These are phyloP conservation scores for Xylaria sp. DNA, from an alignment of 2,329 filamentous ascomycete species.

Conservation along the genomic window DNA sequence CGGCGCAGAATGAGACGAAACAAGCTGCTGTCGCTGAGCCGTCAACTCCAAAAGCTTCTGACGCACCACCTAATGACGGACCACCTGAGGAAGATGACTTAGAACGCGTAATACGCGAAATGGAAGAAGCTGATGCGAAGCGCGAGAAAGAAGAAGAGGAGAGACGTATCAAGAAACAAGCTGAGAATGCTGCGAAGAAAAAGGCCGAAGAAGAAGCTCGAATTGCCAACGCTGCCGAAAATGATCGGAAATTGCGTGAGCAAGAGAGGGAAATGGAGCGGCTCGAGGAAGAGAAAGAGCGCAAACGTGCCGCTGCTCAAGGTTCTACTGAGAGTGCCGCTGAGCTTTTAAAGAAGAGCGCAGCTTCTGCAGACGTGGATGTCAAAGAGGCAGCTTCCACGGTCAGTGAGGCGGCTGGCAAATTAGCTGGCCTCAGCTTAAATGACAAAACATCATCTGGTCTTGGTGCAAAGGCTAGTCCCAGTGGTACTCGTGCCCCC, in stretches of 20 bases:
- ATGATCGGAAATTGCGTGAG: conserved; percentile 75
- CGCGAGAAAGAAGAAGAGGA: conserved; percentile 62
- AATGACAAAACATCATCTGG: conserved; percentile 63
- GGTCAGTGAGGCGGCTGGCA: conserved; percentile 57
- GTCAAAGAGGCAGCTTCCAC: conserved; percentile 56
- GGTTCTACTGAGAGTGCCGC: conserved; percentile 58
- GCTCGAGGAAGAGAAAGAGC: conserved; percentile 76
- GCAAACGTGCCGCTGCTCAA: conserved; percentile 61
- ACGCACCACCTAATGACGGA: conserved; percentile 44
- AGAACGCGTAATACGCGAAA: conserved; percentile 70
- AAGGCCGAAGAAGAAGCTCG: conserved; percentile 57
- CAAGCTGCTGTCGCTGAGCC: conserved; percentile 47
- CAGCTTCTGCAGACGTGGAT: conserved; percentile 51
- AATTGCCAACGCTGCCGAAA: conserved; percentile 63
- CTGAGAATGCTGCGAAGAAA: conserved; percentile 59
- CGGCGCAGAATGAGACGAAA: conserved; percentile 46
- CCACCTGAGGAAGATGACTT: conserved; percentile 64
- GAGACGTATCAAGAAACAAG: conserved; percentile 54
- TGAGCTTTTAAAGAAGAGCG: conserved; percentile 60
- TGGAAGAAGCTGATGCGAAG: conserved; percentile 66
- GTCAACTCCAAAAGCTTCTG: conserved; percentile 51
- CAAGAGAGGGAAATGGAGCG: conserved; percentile 78
- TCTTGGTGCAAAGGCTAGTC: conserved; percentile 61
- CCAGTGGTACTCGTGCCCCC: conserved; percentile 64
- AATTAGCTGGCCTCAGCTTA: conserved; percentile 65